Conservation (phyloP, 1,139 yeast genomes). For the Saccharomyces hybrid region DNA sequence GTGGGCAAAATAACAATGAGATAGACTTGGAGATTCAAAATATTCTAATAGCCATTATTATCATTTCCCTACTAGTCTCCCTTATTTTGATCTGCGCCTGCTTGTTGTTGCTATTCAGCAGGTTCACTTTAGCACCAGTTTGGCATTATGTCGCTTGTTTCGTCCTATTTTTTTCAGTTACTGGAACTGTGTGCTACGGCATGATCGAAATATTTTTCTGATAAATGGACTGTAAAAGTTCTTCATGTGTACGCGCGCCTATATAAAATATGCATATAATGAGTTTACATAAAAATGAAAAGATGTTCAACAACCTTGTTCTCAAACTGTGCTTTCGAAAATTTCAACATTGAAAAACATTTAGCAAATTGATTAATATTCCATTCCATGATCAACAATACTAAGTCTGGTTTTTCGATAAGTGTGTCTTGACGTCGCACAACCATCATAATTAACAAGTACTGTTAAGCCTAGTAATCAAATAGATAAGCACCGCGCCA, state of each 20-base stretch:
- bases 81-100: slow-evolving; percentile 35
- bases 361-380: background rate
- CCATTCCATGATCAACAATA: background rate
- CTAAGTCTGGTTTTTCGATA: background rate
- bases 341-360: background rate
- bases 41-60: slow-evolving; percentile 15
- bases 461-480: background rate
- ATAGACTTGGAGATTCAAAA: slow-evolving; percentile 19
- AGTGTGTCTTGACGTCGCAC: background rate
- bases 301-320: background rate
- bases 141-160: slow-evolving; percentile 37
- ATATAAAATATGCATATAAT: background rate
- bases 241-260: background rate
- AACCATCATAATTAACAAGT: background rate
- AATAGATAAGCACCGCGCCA: background rate
- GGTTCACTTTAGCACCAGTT: slow-evolving; percentile 35
- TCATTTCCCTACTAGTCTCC: slow-evolving; percentile 33
- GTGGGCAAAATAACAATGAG: slow-evolving; percentile 22
- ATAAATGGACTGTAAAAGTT: background rate
- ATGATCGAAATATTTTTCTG: slow-evolving; percentile 28
- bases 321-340: background rate
- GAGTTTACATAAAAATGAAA: background rate
- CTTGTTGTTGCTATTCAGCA: slow-evolving; percentile 36
- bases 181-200: slow-evolving; percentile 42
- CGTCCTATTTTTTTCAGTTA: slow-evolving; percentile 35